Percentiles rank a stretch among this genome's conserved stretches.
Conservation (phyloP, 2,329 filamentous ascomycete genomes). For the Trichoderma brevicompactum region DNA sequence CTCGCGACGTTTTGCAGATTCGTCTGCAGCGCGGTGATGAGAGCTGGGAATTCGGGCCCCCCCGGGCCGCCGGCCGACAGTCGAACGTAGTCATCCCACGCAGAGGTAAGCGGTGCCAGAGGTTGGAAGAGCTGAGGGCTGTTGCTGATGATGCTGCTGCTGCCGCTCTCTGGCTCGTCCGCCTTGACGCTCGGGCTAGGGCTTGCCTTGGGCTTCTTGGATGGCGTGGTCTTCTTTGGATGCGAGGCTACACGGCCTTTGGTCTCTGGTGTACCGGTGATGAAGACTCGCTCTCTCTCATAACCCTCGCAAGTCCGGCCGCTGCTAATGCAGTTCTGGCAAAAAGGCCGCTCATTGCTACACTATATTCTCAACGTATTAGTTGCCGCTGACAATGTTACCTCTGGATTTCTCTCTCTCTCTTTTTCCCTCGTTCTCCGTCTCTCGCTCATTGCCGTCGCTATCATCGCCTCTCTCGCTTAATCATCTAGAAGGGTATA, state of each 20-base stretch:
- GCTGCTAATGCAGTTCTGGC: slow-evolving; percentile 62
- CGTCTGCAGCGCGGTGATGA: slow-evolving; percentile 53
- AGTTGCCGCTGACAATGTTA: neutral
- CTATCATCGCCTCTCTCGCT: neutral
- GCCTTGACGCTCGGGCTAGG: slow-evolving; percentile 30
- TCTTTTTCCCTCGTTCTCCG: neutral
- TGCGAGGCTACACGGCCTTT: slow-evolving; percentile 62
- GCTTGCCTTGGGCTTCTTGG: slow-evolving; percentile 41
- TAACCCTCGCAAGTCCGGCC: slow-evolving; percentile 65
- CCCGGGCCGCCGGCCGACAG: slow-evolving; percentile 41
- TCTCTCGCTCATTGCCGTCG: neutral
- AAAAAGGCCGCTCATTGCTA: slow-evolving; percentile 64
- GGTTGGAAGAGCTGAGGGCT: slow-evolving; percentile 41
- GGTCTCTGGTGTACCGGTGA: slow-evolving; percentile 61
- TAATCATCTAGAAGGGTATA: neutral
- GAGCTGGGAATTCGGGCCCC: slow-evolving; percentile 44
- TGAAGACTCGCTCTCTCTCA: slow-evolving; percentile 65
- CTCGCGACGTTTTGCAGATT: slow-evolving; percentile 45
- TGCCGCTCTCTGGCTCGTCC: slow-evolving; percentile 33
- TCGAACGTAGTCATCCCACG: slow-evolving; percentile 54
- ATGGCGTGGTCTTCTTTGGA: slow-evolving; percentile 48
- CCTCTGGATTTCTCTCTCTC: neutral
- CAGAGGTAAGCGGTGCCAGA: slow-evolving; percentile 50
- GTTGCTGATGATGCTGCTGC: slow-evolving; percentile 14
- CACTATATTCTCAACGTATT: slow-evolving; percentile 48